Evolutionary conservation across 2,329 filamentous ascomycete species (phyloP), one percentile per base, ranked within the genome.

Genomic region (Lasiodiplodia hormozganensis): DNA sequence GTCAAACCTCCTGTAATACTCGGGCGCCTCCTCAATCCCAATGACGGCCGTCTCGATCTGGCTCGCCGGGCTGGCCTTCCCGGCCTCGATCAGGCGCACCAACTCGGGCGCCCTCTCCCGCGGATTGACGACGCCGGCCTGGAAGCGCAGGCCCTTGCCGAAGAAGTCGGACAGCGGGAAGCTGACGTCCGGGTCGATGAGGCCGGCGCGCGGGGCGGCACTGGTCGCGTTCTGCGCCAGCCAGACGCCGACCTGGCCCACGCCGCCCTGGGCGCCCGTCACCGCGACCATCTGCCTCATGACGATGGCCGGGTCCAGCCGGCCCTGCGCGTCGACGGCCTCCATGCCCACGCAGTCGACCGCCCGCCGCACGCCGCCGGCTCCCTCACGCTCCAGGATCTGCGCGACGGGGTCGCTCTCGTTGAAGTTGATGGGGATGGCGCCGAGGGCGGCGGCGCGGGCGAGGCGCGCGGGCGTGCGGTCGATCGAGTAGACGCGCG

Each of bases 191-290:
- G 69, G 69, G 3, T 51, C 25, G 34, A 67, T 70, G 2, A 43
- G n/a, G 8, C n/a, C n/a, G 28, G 36, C 69, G 18, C 23, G 16
- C 3, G 69, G 69, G 34, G 51, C 31, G 4, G 57, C 69, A 3
- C 60, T 51, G 6, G 60, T 25, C 23, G 23, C n/a, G 31, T 65
- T 16, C 36, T 67, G 62, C n/a, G 40, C 18, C 43, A 40, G 28
- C 14, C 16, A 78, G 4, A 76, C 65, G 18, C 76, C 76, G 6
- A 75, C 69, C 43, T 76, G 69, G 16, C 75, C 75, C 53, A 79
- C 76, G 14, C 76, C 76, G n/a, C 77, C 76, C 0, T 70, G 72
- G 14, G 72, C 60, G 31, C 70, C 67, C 52, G 74, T 77, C 10
- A 79, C 74, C 31, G 70, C 70, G 21, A 78, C 71, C 56, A 73